A percentile compares a stretch with the other conserved stretches of the same genome.
phyloP scores from a whole-genome alignment of 2,329 filamentous ascomycete genomes.

The Talaromyces islandicus region DNA sequence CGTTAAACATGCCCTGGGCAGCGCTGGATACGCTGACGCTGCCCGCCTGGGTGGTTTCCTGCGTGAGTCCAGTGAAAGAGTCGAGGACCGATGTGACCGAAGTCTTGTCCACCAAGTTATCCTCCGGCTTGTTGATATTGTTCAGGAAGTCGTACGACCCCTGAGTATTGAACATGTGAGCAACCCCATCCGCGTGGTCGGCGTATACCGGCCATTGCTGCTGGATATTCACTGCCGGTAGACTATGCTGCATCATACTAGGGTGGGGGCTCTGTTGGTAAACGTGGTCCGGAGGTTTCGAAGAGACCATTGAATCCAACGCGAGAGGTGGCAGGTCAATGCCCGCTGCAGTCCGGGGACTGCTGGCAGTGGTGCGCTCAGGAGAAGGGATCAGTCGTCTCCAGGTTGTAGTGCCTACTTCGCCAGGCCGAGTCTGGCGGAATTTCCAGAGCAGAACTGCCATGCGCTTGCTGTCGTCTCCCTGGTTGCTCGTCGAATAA shows the following conservation, averaged over 20 bases:
- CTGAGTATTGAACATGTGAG: conserved; percentile 27
- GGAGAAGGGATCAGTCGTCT: conserved; percentile 34
- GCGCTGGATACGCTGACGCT: conserved; percentile 23
- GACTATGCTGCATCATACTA: conserved; percentile 22
- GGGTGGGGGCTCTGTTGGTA: conserved; percentile 27
- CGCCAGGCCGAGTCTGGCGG: conserved; percentile 33
- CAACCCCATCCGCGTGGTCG: conserved; percentile 28
- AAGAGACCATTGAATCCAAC: conserved; percentile 28
- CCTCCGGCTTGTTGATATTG: conserved; percentile 29
- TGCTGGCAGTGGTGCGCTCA: conserved; percentile 30
- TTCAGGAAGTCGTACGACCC: conserved; percentile 29
- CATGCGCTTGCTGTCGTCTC: conserved; percentile 31
- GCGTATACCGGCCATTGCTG: conserved; percentile 30
- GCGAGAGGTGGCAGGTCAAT: conserved; percentile 32
- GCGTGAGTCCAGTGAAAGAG: conserved; percentile 25
- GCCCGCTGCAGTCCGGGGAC: conserved; percentile 26
- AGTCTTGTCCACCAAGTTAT: conserved; percentile 27
- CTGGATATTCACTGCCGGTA: conserved; percentile 20
- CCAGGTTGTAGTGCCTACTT: conserved; percentile 41
- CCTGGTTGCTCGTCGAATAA: conserved; percentile 18
- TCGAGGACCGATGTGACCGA: conserved; percentile 31
- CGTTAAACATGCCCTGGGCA: conserved; percentile 27
- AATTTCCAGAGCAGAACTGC: conserved; percentile 44
- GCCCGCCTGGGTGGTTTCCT: conserved; percentile 25
- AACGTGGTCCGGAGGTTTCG: conserved; percentile 23